A percentile compares a stretch with the other conserved stretches of the same genome.
phyloP scores from a whole-genome alignment of 108 stramenopile species.

The Seminavis robusta region DNA sequence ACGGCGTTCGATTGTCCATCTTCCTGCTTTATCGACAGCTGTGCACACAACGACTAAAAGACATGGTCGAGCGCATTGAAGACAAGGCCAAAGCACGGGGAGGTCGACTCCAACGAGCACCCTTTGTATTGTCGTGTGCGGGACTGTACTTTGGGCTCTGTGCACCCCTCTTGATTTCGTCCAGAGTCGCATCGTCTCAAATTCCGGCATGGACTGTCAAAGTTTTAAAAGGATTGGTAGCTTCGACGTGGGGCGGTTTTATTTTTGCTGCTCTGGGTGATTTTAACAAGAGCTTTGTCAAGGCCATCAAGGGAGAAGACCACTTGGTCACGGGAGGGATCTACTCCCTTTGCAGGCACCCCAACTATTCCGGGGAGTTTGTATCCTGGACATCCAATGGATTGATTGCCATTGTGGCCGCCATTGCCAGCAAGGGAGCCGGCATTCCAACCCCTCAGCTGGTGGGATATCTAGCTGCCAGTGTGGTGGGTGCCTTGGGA shows the following conservation, averaged over 20 bases:
- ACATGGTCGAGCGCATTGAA: conserved; percentile 56
- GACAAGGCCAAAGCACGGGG: conserved; percentile 49
- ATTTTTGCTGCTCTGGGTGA: conserved; percentile 72
- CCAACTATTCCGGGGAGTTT: conserved; percentile 76
- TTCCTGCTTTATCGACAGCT: conserved; percentile 58
- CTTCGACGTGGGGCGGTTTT: conserved; percentile 50
- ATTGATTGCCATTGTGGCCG: conserved; percentile 38
- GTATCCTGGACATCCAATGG: conserved; percentile 60
- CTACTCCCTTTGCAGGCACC: conserved; percentile 60
- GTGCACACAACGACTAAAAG: conserved; percentile 43
- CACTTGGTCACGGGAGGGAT: conserved; percentile 68
- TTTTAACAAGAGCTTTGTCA: conserved; percentile 51
- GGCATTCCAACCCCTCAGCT: neutral
- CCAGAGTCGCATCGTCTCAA: conserved; percentile 1
- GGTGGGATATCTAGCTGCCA: conserved; percentile 5
- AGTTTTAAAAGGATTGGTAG: conserved; percentile 24
- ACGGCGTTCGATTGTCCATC: conserved; percentile 55
- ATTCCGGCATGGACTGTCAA: conserved; percentile 10
- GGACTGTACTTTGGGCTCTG: conserved; percentile 60
- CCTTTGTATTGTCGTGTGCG: conserved; percentile 59
- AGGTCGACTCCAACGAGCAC: conserved; percentile 44
- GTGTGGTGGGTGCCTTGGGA: conserved; percentile 46
- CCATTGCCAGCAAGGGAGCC: conserved; percentile 17
- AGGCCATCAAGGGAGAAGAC: conserved; percentile 44
- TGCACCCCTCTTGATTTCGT: conserved; percentile 51